Evolutionary conservation across 1,284 basidiomycete genomes (phyloP), one percentile per base, ranked within the genome.

Genomic region (Ganoderma lucidum): DNA sequence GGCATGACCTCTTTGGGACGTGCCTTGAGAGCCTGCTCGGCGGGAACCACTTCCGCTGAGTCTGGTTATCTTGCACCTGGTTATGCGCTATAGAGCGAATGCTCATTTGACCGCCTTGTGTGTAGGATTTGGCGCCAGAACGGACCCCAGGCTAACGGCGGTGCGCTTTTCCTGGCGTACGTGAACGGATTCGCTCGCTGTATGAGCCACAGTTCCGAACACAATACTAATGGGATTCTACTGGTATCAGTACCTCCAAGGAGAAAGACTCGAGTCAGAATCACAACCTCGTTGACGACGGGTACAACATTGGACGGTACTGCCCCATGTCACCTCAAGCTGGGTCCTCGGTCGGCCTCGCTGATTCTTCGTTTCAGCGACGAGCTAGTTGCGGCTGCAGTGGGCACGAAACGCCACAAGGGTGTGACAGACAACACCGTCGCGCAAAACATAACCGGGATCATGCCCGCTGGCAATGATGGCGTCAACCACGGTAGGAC

Each of bases 61-160:
- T 19, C 45, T 23, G 23, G 12, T 15, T 30, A n/a, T 51, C n/a
- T 32, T 32, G 45, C 12, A n/a, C 45, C n/a, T 44, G 30, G n/a
- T 19, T 0, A 2, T 2, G 44, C 2, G 17, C 44, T 23, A 19
- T 59, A 30, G 4, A n/a, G 28, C 53, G 41, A 19, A 37, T 2
- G 23, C 42, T 60, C 19, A 60, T 5, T n/a, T 6, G 41, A 60
- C 17, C 5, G 23, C 23, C 23, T 6, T 15, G 23, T 23, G 55
- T 32, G 88, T 75, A 86, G 91, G 61, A 86, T 88, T 15, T 93
- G 89, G 88, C 88, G 87, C 71, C 92, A 93, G 79, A 89, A 92
- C 65, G 91, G 91, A 1, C 83, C 88, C 2, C 70, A 42, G 12
- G 88, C 85, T 2, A 75, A 87, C 68, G 88, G 83, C 23, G 86